phyloP scores from a whole-genome alignment of 805 yeast genomes.

The Saturnispora gosingensis region DNA sequence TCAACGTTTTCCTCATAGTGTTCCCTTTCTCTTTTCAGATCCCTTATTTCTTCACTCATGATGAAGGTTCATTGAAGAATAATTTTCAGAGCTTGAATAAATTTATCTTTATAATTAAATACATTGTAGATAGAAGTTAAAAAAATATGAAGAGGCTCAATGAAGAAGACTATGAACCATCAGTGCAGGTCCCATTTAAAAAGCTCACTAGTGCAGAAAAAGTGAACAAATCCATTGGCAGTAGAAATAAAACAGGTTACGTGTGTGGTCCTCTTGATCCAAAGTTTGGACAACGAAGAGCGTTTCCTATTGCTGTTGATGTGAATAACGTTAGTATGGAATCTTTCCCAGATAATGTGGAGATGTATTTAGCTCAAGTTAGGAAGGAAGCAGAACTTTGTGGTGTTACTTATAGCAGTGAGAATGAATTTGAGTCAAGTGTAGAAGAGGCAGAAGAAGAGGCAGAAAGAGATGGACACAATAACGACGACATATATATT shows the following conservation, averaged over 20 bases:
- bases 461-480: neutral
- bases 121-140: neutral
- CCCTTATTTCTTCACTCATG: neutral
- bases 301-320: slow-evolving; percentile 26
- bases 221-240: neutral
- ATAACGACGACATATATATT: slow-evolving; percentile 7
- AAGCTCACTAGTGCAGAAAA: neutral
- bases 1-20: slow-evolving; percentile 6
- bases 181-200: neutral
- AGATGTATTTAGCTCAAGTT: slow-evolving; percentile 28
- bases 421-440: neutral
- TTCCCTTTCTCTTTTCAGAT: slow-evolving; percentile 11
- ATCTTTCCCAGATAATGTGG: slow-evolving; percentile 19
- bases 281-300: slow-evolving; percentile 28
- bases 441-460: neutral
- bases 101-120: neutral
- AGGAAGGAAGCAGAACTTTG: slow-evolving; percentile 21
- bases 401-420: slow-evolving; percentile 5
- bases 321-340: slow-evolving; percentile 12
- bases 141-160: neutral
- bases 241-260: neutral
- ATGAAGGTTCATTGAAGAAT: neutral
- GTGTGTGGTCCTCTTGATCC: slow-evolving; percentile 29
- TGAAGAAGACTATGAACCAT: neutral
- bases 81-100: neutral